phyloP scores from a whole-genome alignment of 169 alveolate species.

The Plasmodium coatneyi region DNA sequence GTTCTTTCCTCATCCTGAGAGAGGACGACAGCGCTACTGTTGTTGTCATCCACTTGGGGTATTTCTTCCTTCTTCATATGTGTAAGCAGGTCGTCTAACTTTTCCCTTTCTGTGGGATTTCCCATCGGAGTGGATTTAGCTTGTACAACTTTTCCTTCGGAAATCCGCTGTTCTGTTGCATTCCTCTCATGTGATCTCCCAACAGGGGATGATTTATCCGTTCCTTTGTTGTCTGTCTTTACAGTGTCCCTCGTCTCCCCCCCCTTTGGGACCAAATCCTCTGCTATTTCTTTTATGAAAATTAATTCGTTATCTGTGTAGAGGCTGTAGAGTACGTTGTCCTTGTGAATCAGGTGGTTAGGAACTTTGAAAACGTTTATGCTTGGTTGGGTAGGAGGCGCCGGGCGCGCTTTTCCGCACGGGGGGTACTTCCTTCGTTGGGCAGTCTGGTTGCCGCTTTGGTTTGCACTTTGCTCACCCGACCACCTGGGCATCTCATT shows the following conservation, averaged over 20 bases:
- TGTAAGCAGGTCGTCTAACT: neutral
- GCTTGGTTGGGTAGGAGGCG: neutral
- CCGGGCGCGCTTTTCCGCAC: neutral
- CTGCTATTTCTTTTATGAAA: slow-evolving; percentile 12
- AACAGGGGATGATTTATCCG: neutral
- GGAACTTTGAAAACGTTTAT: neutral
- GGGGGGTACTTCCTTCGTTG: neutral
- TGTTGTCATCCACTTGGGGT: neutral
- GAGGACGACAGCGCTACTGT: neutral
- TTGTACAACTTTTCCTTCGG: neutral
- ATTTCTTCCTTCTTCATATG: neutral
- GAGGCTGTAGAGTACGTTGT: neutral
- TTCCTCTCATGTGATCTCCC: neutral
- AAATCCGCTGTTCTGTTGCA: neutral
- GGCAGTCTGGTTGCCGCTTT: too few relatives aligned
- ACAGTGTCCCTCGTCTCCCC: neutral
- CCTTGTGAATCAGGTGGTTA: neutral
- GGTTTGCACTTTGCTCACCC: neutral
- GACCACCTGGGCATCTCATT: neutral
- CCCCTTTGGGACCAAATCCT: neutral
- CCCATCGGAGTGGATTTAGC: neutral
- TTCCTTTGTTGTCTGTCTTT: neutral
- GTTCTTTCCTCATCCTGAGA: neutral
- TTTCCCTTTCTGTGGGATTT: neutral
- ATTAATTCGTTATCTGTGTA: slow-evolving; percentile 39